phyloP scores from a whole-genome alignment of 768 basidiomycete species.

The Tricholoma furcatifolium region DNA sequence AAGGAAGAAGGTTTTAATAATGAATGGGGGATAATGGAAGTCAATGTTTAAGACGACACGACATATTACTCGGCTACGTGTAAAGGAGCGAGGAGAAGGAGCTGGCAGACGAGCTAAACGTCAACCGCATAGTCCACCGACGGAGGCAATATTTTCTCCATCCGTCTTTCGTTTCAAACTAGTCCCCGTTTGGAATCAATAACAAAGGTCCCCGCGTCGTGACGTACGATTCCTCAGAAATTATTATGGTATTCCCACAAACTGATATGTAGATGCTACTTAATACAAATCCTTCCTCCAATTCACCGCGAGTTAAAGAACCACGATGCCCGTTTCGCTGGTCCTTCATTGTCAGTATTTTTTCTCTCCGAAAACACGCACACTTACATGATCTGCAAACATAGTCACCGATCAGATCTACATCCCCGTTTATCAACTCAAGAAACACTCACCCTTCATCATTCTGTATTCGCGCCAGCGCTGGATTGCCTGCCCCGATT shows the following conservation, averaged over 20 bases:
- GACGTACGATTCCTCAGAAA: slow-evolving; percentile 16
- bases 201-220: slow-evolving; percentile 35
- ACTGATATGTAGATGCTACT: slow-evolving; percentile 17
- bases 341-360: slow-evolving; percentile 13
- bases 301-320: slow-evolving; percentile 82
- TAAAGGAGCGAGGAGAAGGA: slow-evolving; percentile 4
- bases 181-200: slow-evolving; percentile 32
- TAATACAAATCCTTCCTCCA: slow-evolving; percentile 13
- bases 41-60: slow-evolving; percentile 26
- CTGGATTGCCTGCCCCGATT: slow-evolving; percentile 56
- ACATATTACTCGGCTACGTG: slow-evolving; percentile 21
- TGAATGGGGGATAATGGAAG: slow-evolving; percentile 14
- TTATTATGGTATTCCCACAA: slow-evolving; percentile 14
- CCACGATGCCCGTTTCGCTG: slow-evolving; percentile 92
- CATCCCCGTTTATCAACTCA: slow-evolving; percentile 13
- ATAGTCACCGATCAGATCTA: slow-evolving; percentile 13
- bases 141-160: slow-evolving; percentile 29
- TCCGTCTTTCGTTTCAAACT: slow-evolving; percentile 38
- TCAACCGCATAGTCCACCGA: slow-evolving; percentile 8
- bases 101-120: slow-evolving; percentile 5
- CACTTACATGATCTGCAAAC: slow-evolving; percentile 38
- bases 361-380: slow-evolving; percentile 16
- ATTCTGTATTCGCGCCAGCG: slow-evolving; percentile 68
- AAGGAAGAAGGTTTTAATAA: slow-evolving; percentile 51
- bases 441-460: slow-evolving; percentile 58